Evolutionary conservation across 2,329 filamentous ascomycete genomes (phyloP).

Genomic region (Ilyonectria robusta): DNA sequence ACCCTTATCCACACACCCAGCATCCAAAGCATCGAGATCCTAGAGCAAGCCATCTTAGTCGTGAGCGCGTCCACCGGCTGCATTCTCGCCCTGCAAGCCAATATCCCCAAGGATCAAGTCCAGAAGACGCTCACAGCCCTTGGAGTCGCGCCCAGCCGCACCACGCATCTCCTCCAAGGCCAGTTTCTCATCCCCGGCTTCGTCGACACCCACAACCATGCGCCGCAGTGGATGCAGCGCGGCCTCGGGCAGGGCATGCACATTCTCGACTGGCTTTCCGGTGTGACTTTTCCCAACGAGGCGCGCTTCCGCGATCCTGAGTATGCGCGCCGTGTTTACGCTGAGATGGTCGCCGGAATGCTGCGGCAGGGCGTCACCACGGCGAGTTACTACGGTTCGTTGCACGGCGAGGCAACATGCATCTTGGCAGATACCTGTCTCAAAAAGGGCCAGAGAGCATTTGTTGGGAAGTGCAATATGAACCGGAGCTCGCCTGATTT

Average conservation of each 20-base stretch:
- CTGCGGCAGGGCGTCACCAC: constrained; percentile 75
- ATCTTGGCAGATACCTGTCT: constrained; percentile 69
- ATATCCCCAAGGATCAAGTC: constrained; percentile 32
- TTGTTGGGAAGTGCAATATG: constrained; percentile 76
- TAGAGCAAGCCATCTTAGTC: constrained; percentile 56
- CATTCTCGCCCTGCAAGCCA: constrained; percentile 45
- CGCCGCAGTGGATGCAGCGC: constrained; percentile 68
- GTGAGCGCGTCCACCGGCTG: constrained; percentile 41
- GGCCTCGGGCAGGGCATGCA: constrained; percentile 65
- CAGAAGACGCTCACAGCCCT: constrained; percentile 31
- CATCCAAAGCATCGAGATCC: constrained; percentile 52
- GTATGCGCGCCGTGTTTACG: constrained; percentile 68
- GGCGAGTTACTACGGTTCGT: constrained; percentile 71
- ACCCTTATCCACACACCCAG: constrained; percentile 58
- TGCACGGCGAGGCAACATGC: constrained; percentile 69
- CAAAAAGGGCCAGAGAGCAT: constrained; percentile 68
- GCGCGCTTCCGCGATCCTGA: constrained; percentile 68
- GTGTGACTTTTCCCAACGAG: constrained; percentile 75
- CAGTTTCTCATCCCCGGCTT: constrained; percentile 73
- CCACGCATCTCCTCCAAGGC: constrained; percentile 51
- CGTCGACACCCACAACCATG: constrained; percentile 79
- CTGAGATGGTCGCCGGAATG: constrained; percentile 67
- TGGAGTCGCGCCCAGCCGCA: constrained; percentile 2
- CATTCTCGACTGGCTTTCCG: constrained; percentile 73
- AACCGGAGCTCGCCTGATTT: constrained; percentile 69